Evolutionary conservation across 352 stramenopile species (phyloP).

Genomic region (Pythium biforme): DNA sequence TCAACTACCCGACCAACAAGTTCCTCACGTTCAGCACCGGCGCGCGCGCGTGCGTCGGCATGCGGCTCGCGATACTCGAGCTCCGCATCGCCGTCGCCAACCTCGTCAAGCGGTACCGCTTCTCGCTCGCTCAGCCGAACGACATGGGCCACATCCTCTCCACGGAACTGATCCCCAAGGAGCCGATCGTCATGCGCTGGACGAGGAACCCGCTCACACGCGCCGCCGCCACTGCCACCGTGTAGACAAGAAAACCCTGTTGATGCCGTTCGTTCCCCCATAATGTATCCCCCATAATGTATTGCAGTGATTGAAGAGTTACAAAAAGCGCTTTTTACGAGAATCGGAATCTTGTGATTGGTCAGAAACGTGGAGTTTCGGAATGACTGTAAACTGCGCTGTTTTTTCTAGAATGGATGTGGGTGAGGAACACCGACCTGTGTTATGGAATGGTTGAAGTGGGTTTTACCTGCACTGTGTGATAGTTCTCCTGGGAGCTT

Average conservation of each 20-base stretch:
- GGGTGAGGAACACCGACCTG: background rate
- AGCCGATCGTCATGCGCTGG: constrained; percentile 4
- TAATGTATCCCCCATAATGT: no score
- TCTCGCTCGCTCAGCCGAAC: constrained; percentile 5
- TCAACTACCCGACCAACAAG: constrained; percentile 1
- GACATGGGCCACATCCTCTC: background rate
- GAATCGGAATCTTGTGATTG: no score
- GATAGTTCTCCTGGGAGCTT: background rate
- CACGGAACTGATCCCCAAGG: constrained; percentile 2
- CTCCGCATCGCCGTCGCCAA: constrained; percentile 8
- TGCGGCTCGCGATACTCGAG: constrained; percentile 46
- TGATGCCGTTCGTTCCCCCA: no score
- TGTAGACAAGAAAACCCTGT: no score
- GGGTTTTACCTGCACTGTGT: background rate
- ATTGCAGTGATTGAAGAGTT: no score
- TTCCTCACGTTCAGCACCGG: constrained; percentile 40
- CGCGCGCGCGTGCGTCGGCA: constrained; percentile 40
- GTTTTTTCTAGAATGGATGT: background rate
- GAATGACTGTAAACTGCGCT: background rate
- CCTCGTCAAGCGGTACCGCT: constrained; percentile 9
- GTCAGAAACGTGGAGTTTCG: no score
- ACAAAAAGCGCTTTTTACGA: background rate
- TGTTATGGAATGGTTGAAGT: background rate
- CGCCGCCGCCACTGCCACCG: no score
- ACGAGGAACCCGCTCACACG: background rate